Conservation (phyloP, 2,329 filamentous ascomycete genomes). For the Sporothrix pallida region DNA sequence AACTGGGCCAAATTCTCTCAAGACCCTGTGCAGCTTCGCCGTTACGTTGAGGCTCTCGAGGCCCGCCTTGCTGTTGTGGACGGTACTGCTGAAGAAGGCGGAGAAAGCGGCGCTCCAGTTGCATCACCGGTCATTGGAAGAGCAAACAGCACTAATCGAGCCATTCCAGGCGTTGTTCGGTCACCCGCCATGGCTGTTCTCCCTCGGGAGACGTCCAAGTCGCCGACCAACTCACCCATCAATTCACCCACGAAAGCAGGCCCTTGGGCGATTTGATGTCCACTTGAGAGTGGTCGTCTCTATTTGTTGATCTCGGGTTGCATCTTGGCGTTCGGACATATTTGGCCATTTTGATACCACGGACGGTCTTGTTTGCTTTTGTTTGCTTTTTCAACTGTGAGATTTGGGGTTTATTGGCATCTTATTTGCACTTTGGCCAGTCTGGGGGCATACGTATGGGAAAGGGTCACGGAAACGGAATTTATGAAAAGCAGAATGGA, state of each 20-base stretch:
- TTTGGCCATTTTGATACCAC: conserved; percentile 4
- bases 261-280: neutral
- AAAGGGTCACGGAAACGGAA: neutral
- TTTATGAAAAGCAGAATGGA: neutral
- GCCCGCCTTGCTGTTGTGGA: conserved; percentile 37
- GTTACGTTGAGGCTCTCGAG: conserved; percentile 42
- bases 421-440: neutral
- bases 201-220: neutral
- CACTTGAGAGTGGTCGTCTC: neutral
- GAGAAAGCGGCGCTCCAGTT: neutral
- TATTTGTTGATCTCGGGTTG: neutral
- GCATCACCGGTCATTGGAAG: neutral
- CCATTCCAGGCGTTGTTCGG: neutral
- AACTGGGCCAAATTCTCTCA: conserved; percentile 40
- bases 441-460: neutral
- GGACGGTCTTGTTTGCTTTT: neutral
- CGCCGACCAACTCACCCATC: neutral
- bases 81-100: neutral
- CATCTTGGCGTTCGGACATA: neutral
- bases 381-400: neutral
- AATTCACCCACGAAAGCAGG: neutral
- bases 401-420: neutral
- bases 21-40: conserved; percentile 39
- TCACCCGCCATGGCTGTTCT: conserved; percentile 21
- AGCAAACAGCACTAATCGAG: neutral